Percentiles rank a stretch among this genome's conserved stretches.
phyloP scores from a whole-genome alignment of 2,329 filamentous ascomycete species.

The Fusarium luffae region DNA sequence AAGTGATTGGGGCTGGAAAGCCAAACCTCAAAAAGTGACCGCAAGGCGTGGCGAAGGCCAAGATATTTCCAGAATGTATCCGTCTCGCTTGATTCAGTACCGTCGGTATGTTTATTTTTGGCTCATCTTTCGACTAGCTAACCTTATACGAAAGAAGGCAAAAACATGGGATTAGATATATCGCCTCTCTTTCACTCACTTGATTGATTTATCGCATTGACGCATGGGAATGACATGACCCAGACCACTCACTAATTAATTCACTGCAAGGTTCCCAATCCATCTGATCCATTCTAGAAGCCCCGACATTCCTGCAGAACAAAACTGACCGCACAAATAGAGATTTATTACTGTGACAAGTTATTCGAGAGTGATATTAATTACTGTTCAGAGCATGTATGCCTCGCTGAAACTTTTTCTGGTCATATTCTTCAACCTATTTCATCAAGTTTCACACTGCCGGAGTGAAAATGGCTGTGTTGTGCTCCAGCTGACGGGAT shows the following conservation, averaged over 20 bases:
- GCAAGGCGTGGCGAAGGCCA: slow-evolving; percentile 37
- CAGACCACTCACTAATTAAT: background rate
- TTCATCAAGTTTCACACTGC: background rate
- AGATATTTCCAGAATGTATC: slow-evolving; percentile 9
- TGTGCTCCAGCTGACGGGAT: background rate
- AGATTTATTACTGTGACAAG: background rate
- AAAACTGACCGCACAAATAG: background rate
- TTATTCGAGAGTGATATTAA: background rate
- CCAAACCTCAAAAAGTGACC: slow-evolving; percentile 8
- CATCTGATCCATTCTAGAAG: background rate
- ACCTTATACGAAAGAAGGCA: background rate
- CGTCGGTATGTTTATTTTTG: slow-evolving; percentile 32
- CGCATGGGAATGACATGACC: background rate
- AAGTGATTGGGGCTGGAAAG: slow-evolving; percentile 18
- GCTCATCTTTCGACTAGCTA: slow-evolving; percentile 5
- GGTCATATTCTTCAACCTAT: background rate
- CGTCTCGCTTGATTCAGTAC: background rate
- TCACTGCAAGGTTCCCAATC: background rate
- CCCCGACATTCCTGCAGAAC: background rate
- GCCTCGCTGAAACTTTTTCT: background rate
- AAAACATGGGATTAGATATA: background rate
- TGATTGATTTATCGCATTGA: background rate
- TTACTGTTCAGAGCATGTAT: no score
- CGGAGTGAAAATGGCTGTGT: slow-evolving; percentile 20
- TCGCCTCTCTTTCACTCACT: background rate